These are phyloP conservation scores for Saprolegnia diclina DNA, from an alignment of 352 stramenopile genomes.

Conservation along the genomic window DNA sequence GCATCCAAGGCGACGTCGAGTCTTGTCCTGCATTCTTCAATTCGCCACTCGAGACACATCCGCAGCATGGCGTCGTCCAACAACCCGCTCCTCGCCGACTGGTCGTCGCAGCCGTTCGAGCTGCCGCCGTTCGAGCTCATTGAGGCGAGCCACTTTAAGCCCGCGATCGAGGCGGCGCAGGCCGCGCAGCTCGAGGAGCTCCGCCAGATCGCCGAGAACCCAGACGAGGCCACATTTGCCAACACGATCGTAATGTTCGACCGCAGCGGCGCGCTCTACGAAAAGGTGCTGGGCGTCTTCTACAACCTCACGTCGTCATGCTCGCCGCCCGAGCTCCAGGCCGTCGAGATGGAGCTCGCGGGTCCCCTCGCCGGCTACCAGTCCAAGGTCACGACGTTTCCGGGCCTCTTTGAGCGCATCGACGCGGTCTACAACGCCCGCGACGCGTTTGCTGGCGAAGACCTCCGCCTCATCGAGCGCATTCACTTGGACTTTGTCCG, in stretches of 20 bases:
- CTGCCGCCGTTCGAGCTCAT: conserved; percentile 55
- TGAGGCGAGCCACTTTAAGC: conserved; percentile 38
- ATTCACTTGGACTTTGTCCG: conserved; percentile 50
- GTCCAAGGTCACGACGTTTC: conserved; percentile 36
- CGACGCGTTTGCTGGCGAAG: conserved; percentile 34
- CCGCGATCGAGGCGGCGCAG: conserved; percentile 45
- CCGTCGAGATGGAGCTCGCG: conserved; percentile 44
- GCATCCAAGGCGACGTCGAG: no score
- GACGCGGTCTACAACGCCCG: conserved; percentile 31
- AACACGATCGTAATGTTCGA: conserved; percentile 52
- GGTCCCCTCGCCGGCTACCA: conserved; percentile 39
- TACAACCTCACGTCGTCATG: conserved; percentile 41
- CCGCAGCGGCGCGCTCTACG: conserved; percentile 34
- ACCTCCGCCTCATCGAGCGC: conserved; percentile 45
- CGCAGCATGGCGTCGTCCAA: conserved; percentile 30
- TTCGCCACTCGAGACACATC: conserved; percentile 46
- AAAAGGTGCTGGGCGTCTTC: conserved; percentile 39
- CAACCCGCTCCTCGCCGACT: conserved; percentile 52
- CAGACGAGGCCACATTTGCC: conserved; percentile 38
- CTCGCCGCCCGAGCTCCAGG: conserved; percentile 50
- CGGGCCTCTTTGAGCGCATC: conserved; percentile 58
- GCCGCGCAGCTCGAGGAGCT: conserved; percentile 43
- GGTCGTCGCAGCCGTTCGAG: conserved; percentile 43
- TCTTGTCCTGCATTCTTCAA: conserved; percentile 28
- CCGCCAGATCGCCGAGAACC: conserved; percentile 38